phyloP scores from a whole-genome alignment of 2,329 filamentous ascomycete genomes.

The Talaromyces verruculosus region DNA sequence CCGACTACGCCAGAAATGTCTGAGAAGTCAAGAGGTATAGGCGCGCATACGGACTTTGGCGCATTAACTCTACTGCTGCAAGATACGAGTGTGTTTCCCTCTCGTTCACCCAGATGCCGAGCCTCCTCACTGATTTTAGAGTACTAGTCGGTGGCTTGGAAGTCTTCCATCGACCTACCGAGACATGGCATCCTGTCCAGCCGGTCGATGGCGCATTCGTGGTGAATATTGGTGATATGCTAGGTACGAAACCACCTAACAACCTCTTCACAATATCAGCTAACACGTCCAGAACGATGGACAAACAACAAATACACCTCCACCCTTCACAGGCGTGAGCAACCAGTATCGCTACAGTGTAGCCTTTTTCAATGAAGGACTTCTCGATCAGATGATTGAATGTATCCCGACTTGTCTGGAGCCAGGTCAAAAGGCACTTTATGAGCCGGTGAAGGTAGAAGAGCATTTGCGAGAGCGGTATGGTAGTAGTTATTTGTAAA shows the following conservation, averaged over 20 bases:
- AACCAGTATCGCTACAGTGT: conserved; percentile 55
- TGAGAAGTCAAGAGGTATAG: conserved; percentile 39
- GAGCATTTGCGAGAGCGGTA: conserved; percentile 33
- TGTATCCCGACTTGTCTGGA: conserved; percentile 39
- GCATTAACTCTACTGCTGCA: conserved; percentile 58
- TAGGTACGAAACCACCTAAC: conserved; percentile 51
- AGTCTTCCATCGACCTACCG: conserved; percentile 49
- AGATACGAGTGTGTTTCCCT: conserved; percentile 37
- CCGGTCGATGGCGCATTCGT: conserved; percentile 52
- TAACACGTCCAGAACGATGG: conserved; percentile 57
- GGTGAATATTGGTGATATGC: conserved; percentile 54
- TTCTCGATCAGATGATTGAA: conserved; percentile 45
- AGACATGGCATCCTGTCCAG: conserved; percentile 48
- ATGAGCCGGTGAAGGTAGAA: conserved; percentile 37
- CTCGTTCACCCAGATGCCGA: not conserved
- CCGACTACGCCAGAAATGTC: conserved; percentile 38
- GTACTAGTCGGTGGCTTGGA: conserved; percentile 49
- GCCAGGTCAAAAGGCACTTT: conserved; percentile 32
- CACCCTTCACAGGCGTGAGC: conserved; percentile 27
- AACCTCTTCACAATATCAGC: conserved; percentile 49
- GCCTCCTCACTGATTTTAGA: conserved; percentile 24
- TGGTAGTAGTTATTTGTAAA: conserved; percentile 27
- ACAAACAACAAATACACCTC: conserved; percentile 33
- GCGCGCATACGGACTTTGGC: conserved; percentile 58
- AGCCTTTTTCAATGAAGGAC: conserved; percentile 58